Percentiles rank a stretch among this genome's conserved stretches.
These are phyloP conservation scores for Blastomyces parvus DNA, from an alignment of 2,329 filamentous ascomycete genomes.

Conservation along the genomic window DNA sequence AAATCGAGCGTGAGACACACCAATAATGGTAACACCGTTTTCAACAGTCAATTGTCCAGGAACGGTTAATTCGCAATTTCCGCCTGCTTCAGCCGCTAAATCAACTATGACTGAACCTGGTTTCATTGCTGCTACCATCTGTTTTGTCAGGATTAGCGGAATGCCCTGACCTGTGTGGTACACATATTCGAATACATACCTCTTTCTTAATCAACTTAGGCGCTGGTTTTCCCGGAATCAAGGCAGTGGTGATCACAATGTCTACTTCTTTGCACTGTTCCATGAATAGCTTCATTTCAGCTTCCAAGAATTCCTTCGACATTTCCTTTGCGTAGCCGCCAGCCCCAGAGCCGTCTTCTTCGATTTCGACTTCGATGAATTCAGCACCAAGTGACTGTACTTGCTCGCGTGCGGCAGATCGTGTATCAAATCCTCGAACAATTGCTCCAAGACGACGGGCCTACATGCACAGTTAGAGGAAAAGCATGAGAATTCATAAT, in stretches of 20 bases:
- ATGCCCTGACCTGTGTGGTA: background rate
- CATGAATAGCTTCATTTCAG: conserved; percentile 86
- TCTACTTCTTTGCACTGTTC: conserved; percentile 81
- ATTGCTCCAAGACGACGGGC: conserved; percentile 80
- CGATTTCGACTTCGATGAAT: conserved; percentile 74
- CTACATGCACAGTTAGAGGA: conserved; percentile 22
- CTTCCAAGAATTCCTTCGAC: conserved; percentile 87
- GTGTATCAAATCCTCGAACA: conserved; percentile 83
- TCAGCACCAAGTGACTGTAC: conserved; percentile 84
- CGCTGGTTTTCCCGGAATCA: conserved; percentile 75
- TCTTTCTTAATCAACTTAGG: conserved; percentile 75
- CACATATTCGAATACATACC: conserved; percentile 21
- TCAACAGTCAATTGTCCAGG: conserved; percentile 61
- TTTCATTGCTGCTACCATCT: conserved; percentile 76
- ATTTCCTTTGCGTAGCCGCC: conserved; percentile 90
- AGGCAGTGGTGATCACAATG: conserved; percentile 85
- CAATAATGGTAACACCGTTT: conserved; percentile 75
- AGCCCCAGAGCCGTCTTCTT: conserved; percentile 74
- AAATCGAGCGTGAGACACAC: conserved; percentile 35
- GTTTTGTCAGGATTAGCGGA: conserved; percentile 12
- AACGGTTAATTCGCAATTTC: conserved; percentile 75
- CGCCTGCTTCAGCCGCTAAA: conserved; percentile 75
- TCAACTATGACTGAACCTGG: conserved; percentile 83
- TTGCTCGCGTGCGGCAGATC: conserved; percentile 76
- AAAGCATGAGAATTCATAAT: background rate